phyloP scores from a whole-genome alignment of 345 rosid genomes.

The Conringia planisiliqua region DNA sequence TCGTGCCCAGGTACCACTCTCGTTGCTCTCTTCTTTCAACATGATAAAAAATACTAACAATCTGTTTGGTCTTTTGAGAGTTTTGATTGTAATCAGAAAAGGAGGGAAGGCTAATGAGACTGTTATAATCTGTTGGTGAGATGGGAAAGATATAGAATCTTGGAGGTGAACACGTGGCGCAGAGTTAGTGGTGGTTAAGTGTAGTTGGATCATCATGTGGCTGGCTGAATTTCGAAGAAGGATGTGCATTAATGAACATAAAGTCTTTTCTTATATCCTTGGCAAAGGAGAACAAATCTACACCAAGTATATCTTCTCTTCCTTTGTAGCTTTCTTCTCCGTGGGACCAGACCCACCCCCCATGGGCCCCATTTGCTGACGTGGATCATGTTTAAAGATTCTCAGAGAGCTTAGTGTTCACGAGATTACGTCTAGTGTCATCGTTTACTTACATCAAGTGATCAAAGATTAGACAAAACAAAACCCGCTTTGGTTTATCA shows the following conservation, averaged over 20 bases:
- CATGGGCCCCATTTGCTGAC: background rate
- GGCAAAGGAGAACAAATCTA: constrained; percentile 17
- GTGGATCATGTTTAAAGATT: constrained; percentile 5
- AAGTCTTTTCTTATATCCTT: background rate
- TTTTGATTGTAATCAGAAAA: constrained; percentile 1
- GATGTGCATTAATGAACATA: constrained; percentile 3
- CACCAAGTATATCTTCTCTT: constrained; percentile 18
- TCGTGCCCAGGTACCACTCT: constrained; percentile 52
- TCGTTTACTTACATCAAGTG: background rate
- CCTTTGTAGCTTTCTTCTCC: constrained; percentile 2
- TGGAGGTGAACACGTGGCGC: constrained; percentile 39
- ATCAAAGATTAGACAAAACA: background rate
- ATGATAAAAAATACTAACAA: constrained; percentile 23
- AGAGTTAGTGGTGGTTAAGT: constrained; percentile 41
- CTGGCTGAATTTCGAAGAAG: constrained; percentile 36
- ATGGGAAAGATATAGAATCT: constrained; percentile 40
- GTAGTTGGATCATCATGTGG: constrained; percentile 55
- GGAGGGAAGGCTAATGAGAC: constrained; percentile 23
- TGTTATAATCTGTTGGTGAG: constrained; percentile 22
- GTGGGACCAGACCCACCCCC: constrained; percentile 1
- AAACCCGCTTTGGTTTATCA: too few relatives aligned
- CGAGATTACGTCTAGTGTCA: background rate
- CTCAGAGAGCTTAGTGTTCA: background rate
- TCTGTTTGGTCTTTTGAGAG: background rate
- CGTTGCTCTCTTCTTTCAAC: constrained; percentile 58